Base-by-base conservation (phyloP, 805 yeast species). In the Yamadazyma tumulicola region DNA sequence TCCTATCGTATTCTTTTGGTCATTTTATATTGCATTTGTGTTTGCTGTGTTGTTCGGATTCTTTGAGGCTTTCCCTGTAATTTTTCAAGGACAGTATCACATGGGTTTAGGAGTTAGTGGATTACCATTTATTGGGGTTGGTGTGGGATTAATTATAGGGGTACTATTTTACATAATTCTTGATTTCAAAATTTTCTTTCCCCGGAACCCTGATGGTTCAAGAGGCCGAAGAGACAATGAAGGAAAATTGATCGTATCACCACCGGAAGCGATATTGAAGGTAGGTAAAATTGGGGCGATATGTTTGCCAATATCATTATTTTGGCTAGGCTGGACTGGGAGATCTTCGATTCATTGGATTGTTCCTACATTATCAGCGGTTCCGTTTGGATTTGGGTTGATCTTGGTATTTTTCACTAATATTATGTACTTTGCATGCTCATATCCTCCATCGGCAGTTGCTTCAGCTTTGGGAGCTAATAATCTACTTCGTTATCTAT, bases 381-480 rank as follows among this genome's bases (percentile, higher is more conserved):
- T 82, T 29, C 79, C 89, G 21, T 76, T 84, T 49, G 93, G 94
- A 1, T 81, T 81, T 49, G 84, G 88, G 6, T 63, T 85, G 40
- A 72, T 85, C 36, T 61, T 83, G 48, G 74, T 85, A 34, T 85
- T 85, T 66, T 81, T 84, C 58, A 65, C 85, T 14, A 74, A 78
- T 31, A 67, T 84, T 51, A 72, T 77, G 31, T 85, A 84, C 55
- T 81, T 84, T 57, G 65, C 84, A 22, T 69, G 78, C 69, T 57
- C 83, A 4, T 85, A 78, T 56, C 91, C 93, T 18, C 87, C 91
- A 30, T 58, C 78, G 21, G 72, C 74, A 21, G 82, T 86, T 15
- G 95, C 96, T 0, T 80, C 91, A n/a, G 91, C 94, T 3, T 58
- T 86, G 42, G 95, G 95, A 22, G 96, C 95, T 10, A 88, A 87